Percentiles rank a stretch among this genome's conserved stretches.
Conservation (phyloP, 495 filamentous ascomycete species). For the Aspergillus incahuasiensis region DNA sequence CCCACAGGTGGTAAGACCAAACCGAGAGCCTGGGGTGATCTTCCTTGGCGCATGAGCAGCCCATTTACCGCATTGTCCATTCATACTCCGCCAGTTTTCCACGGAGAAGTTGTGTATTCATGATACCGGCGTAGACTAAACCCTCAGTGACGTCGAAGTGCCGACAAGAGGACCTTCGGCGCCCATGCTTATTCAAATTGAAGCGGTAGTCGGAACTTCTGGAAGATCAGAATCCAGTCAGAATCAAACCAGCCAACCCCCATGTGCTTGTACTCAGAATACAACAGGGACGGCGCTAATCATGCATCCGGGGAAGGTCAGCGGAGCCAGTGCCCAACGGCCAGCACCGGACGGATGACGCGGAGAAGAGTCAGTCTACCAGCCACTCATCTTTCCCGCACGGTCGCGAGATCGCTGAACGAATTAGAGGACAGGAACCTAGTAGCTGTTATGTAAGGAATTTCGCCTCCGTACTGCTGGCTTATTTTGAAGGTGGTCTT, state of each 20-base stretch:
- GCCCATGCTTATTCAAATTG: neutral
- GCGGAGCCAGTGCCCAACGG: no score
- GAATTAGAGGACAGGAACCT: conserved; percentile 4
- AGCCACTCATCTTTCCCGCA: conserved; percentile 4
- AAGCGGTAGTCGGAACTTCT: neutral
- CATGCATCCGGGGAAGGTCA: conserved; percentile 11
- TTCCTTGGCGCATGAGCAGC: conserved; percentile 1
- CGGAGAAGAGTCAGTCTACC: neutral
- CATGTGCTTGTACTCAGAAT: neutral
- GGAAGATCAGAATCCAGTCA: no score
- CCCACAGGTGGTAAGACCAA: neutral
- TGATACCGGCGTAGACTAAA: neutral
- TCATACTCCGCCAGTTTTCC: neutral
- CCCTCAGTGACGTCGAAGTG: conserved; percentile 3
- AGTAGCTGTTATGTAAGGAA: conserved; percentile 21
- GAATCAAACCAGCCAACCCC: no score
- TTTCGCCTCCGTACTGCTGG: conserved; percentile 3
- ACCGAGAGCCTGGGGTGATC: neutral
- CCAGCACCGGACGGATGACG: no score
- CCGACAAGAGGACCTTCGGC: neutral
- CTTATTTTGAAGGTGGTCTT: no score
- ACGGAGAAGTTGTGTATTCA: neutral
- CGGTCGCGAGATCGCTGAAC: conserved; percentile 8
- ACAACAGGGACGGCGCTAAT: conserved; percentile 4
- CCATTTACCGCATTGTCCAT: neutral